Evolutionary conservation across 441 rosid species (phyloP).

Genomic region (Dalechampia spathulata): DNA sequence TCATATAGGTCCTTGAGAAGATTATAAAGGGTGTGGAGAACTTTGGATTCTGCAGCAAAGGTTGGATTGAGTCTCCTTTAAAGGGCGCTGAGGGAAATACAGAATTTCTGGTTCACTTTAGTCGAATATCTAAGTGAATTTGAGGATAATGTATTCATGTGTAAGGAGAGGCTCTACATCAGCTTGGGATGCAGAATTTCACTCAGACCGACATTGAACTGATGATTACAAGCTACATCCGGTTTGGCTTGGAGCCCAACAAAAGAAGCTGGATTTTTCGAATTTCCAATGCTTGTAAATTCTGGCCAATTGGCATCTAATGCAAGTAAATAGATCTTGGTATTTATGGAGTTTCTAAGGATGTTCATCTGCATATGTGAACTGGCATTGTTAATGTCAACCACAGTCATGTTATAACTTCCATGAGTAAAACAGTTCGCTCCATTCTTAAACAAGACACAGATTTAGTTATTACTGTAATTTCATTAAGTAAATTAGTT

Average conservation of each 20-base stretch:
- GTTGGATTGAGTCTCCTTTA: slow-evolving; percentile 82
- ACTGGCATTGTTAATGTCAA: no score
- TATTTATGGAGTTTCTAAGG: no score
- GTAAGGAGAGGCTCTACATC: neutral
- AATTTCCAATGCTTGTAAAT: slow-evolving; percentile 1
- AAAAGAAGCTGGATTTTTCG: neutral
- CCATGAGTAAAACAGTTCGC: no score
- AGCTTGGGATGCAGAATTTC: neutral
- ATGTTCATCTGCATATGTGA: no score
- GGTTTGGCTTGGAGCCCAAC: neutral
- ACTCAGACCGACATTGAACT: neutral
- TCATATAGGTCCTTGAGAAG: slow-evolving; percentile 56
- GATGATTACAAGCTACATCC: no score
- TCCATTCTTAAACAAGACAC: no score
- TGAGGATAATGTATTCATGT: slow-evolving; percentile 6
- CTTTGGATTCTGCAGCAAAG: slow-evolving; percentile 63
- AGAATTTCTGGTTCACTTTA: slow-evolving; percentile 77
- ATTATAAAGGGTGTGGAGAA: slow-evolving; percentile 67
- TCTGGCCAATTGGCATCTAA: no score
- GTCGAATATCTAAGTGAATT: slow-evolving; percentile 26
- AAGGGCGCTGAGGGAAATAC: slow-evolving; percentile 89
- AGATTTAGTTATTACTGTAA: no score
- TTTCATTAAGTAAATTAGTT: no score
- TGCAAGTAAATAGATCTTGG: no score
- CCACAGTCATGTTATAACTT: no score